phyloP scores from a whole-genome alignment of 2,329 filamentous ascomycete genomes.

The Exutisphaerella laricina region DNA sequence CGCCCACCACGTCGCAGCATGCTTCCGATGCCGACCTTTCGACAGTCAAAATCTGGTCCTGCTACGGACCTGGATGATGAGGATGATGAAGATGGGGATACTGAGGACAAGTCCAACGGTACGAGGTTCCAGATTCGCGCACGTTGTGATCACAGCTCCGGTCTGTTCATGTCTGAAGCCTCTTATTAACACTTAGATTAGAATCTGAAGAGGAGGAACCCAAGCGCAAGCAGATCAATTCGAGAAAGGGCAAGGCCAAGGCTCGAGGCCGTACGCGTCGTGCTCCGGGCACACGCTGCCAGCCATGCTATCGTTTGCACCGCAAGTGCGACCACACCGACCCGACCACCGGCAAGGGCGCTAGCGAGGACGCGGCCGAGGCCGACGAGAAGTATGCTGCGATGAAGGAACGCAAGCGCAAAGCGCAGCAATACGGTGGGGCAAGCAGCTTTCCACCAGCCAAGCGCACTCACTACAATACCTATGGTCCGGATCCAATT shows the following conservation, averaged over 20 bases:
- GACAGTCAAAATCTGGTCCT: too few relatives aligned
- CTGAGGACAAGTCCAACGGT: too few relatives aligned
- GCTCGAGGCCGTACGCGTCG: not conserved
- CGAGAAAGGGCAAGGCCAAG: not conserved
- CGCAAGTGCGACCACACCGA: constrained; percentile 1
- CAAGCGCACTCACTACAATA: constrained; percentile 4
- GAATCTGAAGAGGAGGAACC: too few relatives aligned
- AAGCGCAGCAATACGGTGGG: not conserved
- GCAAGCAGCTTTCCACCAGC: not conserved
- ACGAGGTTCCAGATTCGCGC: too few relatives aligned
- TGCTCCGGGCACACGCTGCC: constrained; percentile 1
- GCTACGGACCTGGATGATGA: too few relatives aligned
- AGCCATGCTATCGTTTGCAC: not conserved
- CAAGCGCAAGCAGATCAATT: not conserved
- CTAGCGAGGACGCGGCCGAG: not conserved
- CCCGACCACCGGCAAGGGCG: not conserved
- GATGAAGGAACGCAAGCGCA: not conserved
- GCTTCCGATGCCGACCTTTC: too few relatives aligned
- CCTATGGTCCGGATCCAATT: constrained; percentile 1
- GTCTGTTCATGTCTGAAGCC: too few relatives aligned
- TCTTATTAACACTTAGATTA: too few relatives aligned
- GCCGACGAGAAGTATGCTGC: not conserved
- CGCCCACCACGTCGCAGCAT: too few relatives aligned
- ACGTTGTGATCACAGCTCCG: too few relatives aligned
- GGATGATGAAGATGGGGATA: too few relatives aligned